These are phyloP conservation scores for Thuja plicata DNA, from an alignment of 83 land plant genomes.

Conservation along the genomic window DNA sequence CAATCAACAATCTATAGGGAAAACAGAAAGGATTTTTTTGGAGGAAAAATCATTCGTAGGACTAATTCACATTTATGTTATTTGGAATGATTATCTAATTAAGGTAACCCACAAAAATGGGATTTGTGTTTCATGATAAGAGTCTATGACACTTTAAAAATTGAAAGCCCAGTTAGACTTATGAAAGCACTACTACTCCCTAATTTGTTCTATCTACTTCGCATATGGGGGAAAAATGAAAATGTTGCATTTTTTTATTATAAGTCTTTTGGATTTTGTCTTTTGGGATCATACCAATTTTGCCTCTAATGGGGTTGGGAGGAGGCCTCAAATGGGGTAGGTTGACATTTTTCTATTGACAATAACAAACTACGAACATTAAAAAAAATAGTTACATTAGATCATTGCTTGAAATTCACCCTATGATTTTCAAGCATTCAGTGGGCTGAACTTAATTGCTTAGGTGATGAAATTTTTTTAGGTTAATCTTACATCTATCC, in stretches of 20 bases:
- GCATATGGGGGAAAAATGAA: background rate
- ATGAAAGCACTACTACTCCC: background rate
- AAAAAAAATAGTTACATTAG: background rate
- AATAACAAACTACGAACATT: background rate
- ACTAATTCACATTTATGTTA: too few relatives aligned
- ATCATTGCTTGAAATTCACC: background rate
- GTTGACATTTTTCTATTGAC: background rate
- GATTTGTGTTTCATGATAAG: too few relatives aligned
- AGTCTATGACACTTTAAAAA: background rate
- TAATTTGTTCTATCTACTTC: background rate
- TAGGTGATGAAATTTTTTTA: background rate
- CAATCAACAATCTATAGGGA: too few relatives aligned
- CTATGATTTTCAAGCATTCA: background rate
- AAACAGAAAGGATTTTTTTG: too few relatives aligned
- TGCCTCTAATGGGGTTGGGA: constrained; percentile 5
- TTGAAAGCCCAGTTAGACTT: background rate
- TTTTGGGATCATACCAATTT: background rate
- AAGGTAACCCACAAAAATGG: too few relatives aligned
- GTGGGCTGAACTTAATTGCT: background rate
- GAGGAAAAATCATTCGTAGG: too few relatives aligned
- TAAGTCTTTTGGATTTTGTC: background rate
- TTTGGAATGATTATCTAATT: background rate
- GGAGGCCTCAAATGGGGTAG: constrained; percentile 15
- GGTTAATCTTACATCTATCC: background rate
- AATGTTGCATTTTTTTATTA: background rate